phyloP scores from a whole-genome alignment of 2,329 filamentous ascomycete species.

The Aspergillus oerlinghausenensis region DNA sequence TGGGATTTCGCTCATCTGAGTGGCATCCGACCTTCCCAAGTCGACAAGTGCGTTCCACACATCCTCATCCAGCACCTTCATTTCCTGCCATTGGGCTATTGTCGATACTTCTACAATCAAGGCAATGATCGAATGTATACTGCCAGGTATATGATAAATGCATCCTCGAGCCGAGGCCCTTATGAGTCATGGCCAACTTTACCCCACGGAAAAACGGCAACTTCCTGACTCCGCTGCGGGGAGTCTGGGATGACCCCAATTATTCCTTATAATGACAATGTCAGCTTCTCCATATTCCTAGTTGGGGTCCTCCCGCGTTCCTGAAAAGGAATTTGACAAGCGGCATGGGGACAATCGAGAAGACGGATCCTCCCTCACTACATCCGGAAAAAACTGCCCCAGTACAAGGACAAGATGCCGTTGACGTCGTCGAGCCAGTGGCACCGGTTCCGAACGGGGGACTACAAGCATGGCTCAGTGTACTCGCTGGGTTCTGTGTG shows the following conservation, averaged over 20 bases:
- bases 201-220: neutral
- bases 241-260: neutral
- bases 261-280: neutral
- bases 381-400: neutral
- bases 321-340: neutral
- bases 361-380: neutral
- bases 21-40: neutral
- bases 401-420: neutral
- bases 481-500: constrained; percentile 27
- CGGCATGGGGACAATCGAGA: neutral
- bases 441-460: constrained; percentile 21
- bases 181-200: neutral
- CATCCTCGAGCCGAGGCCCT: too few species aligned
- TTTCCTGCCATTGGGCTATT: too few species aligned
- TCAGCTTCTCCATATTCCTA: neutral
- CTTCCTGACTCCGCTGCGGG: neutral
- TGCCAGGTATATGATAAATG: neutral
- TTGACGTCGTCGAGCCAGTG: neutral
- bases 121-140: neutral
- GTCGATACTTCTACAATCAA: neutral
- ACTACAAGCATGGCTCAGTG: constrained; percentile 25
- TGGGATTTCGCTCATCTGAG: neutral
- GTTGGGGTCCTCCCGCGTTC: neutral
- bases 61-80: too few species aligned
- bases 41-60: neutral